Percentiles rank a stretch among this genome's conserved stretches.
Conservation (phyloP, 2,329 filamentous ascomycete species). For the Penicillium thymicola region DNA sequence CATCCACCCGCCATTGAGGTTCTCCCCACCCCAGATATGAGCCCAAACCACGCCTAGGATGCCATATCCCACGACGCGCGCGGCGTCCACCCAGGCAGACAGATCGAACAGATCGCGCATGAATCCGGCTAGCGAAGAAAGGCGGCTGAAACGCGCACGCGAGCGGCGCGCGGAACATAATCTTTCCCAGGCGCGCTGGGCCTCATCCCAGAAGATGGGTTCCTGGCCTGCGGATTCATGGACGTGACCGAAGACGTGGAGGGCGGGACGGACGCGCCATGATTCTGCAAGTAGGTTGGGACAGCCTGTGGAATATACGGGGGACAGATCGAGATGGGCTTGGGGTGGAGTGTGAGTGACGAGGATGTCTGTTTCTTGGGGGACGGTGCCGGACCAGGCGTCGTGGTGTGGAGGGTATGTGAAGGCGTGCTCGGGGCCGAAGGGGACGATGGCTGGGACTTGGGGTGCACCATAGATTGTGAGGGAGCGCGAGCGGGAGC, state of each 20-base stretch:
- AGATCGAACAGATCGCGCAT: constrained; percentile 38
- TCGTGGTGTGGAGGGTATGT: constrained; percentile 66
- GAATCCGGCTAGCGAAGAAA: constrained; percentile 27
- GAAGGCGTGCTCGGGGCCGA: constrained; percentile 70
- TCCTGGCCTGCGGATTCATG: constrained; percentile 72
- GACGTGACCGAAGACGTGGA: constrained; percentile 84
- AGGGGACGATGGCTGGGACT: constrained; percentile 64
- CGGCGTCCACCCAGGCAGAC: constrained; percentile 47
- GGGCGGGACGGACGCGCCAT: constrained; percentile 67
- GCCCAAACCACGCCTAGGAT: constrained; percentile 58
- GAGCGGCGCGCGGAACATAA: constrained; percentile 47
- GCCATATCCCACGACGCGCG: constrained; percentile 52
- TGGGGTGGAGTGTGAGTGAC: constrained; percentile 78
- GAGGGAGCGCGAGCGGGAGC: constrained; percentile 55
- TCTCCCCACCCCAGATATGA: constrained; percentile 55
- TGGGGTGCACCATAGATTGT: constrained; percentile 79
- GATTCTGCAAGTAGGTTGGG: constrained; percentile 67
- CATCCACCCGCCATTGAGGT: constrained; percentile 48
- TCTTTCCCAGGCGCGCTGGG: constrained; percentile 69
- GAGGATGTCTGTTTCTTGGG: constrained; percentile 70
- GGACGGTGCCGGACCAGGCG: constrained; percentile 70
- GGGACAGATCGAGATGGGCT: constrained; percentile 60
- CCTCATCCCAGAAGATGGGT: constrained; percentile 69
- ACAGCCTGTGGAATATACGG: constrained; percentile 65
- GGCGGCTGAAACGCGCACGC: constrained; percentile 23